phyloP scores from a whole-genome alignment of 2,329 filamentous ascomycete genomes.

The Verticillium isaacii region DNA sequence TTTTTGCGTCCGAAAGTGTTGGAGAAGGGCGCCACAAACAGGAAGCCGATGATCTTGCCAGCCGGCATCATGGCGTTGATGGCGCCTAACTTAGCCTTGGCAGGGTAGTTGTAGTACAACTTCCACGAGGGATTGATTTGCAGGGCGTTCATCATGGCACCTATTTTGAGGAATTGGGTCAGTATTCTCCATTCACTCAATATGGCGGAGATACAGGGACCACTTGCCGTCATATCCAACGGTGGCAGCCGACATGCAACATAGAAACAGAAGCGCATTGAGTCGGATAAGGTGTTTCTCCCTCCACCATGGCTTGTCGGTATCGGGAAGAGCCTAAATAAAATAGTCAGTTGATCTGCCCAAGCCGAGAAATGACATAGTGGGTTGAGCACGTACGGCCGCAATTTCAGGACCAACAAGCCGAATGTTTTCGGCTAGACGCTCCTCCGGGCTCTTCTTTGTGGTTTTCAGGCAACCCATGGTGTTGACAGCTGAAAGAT shows the following conservation, averaged over 20 bases:
- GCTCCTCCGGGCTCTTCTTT: neutral
- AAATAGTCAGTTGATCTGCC: no score
- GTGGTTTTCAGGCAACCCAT: neutral
- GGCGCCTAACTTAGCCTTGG: conserved; percentile 4
- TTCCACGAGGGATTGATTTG: conserved; percentile 31
- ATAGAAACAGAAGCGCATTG: neutral
- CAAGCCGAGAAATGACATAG: no score
- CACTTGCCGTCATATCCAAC: conserved; percentile 29
- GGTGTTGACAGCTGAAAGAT: neutral
- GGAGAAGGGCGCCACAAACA: conserved; percentile 14
- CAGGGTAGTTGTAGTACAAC: conserved; percentile 22
- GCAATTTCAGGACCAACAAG: neutral
- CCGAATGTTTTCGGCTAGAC: neutral
- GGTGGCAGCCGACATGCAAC: conserved; percentile 29
- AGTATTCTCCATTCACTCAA: neutral
- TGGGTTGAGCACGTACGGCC: neutral
- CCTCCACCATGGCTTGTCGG: neutral
- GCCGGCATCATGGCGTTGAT: conserved; percentile 11
- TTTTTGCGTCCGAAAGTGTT: conserved; percentile 29
- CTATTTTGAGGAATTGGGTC: conserved; percentile 5
- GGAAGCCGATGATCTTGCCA: conserved; percentile 9
- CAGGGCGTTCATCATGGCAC: conserved; percentile 35
- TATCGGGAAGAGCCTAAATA: neutral
- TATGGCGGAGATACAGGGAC: neutral
- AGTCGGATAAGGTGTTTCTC: neutral